phyloP scores from a whole-genome alignment of 768 basidiomycete species.

The Panellus pusillus region DNA sequence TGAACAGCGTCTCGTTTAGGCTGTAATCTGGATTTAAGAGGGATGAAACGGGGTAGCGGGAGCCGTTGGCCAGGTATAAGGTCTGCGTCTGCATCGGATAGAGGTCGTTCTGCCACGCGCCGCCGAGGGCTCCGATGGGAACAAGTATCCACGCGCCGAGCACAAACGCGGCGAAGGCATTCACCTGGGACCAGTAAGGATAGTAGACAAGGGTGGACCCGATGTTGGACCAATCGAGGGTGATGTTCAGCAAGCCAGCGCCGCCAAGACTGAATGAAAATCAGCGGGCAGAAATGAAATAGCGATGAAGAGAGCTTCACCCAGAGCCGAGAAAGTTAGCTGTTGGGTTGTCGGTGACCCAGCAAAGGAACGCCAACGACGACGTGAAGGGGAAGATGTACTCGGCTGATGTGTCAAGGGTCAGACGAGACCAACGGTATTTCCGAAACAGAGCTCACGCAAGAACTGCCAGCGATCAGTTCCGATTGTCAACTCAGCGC shows the following conservation, averaged over 20 bases:
- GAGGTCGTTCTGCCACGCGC: slow-evolving; percentile 23
- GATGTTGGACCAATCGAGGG: slow-evolving; percentile 28
- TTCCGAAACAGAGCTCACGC: slow-evolving; percentile 7
- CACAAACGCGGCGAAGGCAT: slow-evolving; percentile 23
- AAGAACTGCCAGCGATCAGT: slow-evolving; percentile 18
- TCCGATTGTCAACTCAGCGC: not conserved
- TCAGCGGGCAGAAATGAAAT: not conserved
- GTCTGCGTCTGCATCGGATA: slow-evolving; percentile 25
- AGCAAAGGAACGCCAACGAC: slow-evolving; percentile 27
- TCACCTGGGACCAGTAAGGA: slow-evolving; percentile 29
- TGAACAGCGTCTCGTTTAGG: slow-evolving; percentile 22
- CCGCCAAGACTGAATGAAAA: slow-evolving; percentile 22
- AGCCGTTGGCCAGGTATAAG: slow-evolving; percentile 21
- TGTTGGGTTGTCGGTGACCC: slow-evolving; percentile 26
- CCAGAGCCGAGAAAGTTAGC: slow-evolving; percentile 20
- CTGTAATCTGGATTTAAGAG: slow-evolving; percentile 23
- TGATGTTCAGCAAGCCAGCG: slow-evolving; percentile 25
- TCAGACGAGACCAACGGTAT: not conserved
- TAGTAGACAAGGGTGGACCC: slow-evolving; percentile 24
- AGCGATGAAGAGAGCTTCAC: not conserved
- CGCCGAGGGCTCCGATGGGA: slow-evolving; percentile 24
- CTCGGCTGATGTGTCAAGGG: slow-evolving; percentile 2
- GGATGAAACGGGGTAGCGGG: slow-evolving; percentile 20
- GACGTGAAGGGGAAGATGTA: slow-evolving; percentile 29
- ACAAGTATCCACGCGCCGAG: slow-evolving; percentile 27